Evolutionary conservation across 805 yeast genomes (phyloP).

Genomic region (Wickerhamiella kurtzmanii): DNA sequence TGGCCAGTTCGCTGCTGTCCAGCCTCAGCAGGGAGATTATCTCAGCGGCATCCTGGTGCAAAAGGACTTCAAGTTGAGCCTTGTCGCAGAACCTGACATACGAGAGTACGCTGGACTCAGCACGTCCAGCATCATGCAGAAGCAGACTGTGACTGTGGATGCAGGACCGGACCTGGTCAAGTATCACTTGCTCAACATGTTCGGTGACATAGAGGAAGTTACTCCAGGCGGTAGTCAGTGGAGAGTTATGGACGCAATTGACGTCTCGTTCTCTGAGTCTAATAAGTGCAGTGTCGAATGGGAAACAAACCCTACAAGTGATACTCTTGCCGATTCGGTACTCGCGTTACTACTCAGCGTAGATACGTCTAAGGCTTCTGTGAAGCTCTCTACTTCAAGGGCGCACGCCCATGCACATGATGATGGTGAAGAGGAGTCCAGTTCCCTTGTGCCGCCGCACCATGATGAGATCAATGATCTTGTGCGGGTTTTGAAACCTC

Average conservation of each 20-base stretch:
- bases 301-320: constrained; percentile 80
- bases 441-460: constrained; percentile 20
- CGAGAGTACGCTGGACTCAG: constrained; percentile 80
- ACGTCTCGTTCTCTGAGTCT: constrained; percentile 33
- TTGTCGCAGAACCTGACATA: constrained; percentile 74
- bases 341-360: constrained; percentile 82
- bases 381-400: constrained; percentile 64
- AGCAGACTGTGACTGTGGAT: constrained; percentile 62
- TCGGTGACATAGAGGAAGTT: constrained; percentile 49
- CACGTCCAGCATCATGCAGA: constrained; percentile 70
- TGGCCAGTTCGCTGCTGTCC: constrained; percentile 42
- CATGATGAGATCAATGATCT: constrained; percentile 34
- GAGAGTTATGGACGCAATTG: constrained; percentile 52
- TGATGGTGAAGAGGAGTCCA: constrained; percentile 33
- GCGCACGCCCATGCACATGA: constrained; percentile 22
- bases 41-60: constrained; percentile 82
- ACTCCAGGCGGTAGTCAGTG: constrained; percentile 18
- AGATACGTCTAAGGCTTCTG: constrained; percentile 91
- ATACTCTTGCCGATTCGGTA: constrained; percentile 87
- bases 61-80: constrained; percentile 74
- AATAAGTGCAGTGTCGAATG: constrained; percentile 63
- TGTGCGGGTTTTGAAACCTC: constrained; percentile 54
- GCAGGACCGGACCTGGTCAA: constrained; percentile 68
- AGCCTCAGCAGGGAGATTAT: constrained; percentile 24
- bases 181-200: constrained; percentile 93